Evolutionary conservation across 768 basidiomycete species (phyloP), one percentile per base, ranked within the genome.

Genomic region (Leccinellum rugosiceps): DNA sequence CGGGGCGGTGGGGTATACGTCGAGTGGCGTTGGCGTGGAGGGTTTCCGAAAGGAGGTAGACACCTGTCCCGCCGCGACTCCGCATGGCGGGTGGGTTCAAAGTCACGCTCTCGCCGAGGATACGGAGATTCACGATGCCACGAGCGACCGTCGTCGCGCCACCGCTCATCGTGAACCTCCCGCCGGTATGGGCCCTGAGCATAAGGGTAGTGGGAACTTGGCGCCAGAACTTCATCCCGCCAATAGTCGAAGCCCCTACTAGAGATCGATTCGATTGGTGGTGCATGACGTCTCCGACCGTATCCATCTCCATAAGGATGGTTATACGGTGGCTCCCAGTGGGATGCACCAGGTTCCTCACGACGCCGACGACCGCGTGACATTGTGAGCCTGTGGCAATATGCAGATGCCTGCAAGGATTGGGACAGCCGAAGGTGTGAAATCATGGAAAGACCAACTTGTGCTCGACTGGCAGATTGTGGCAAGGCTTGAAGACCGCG

Each of bases 211-310:
- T 53, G 26, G 17, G 56, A 55, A 44, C 32, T 48, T 13, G 52
- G 48, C 3, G 15, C 15, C 13, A 25, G 13, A 43, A 45, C 2
- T 25, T 63, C 58, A n/a, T 68, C 68, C 13, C 58, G 54, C 68
- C 68, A 66, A n/a, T 70, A 65, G 35, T 70, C 60, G 55, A 63
- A 66, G 15, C 52, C 47, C 25, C 56, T 52, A 10, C 58, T 50
- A 35, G 45, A 43, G 32, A 4, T 19, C 51, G 31, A 0, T 14
- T 53, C 61, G 8, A 45, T 32, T 10, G 59, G 41, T 21, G 59
- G 62, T 28, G 56, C 7, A 28, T 62, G 60, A 50, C 26, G 59
- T 38, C 58, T 52, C 54, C 56, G 19, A 38, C n/a, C 48, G 56
- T 57, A 32, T 43, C 52, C 61, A 23, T 63, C 52, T 30, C 23